phyloP scores from a whole-genome alignment of 1,284 basidiomycete genomes.

The Irpex sp. region DNA sequence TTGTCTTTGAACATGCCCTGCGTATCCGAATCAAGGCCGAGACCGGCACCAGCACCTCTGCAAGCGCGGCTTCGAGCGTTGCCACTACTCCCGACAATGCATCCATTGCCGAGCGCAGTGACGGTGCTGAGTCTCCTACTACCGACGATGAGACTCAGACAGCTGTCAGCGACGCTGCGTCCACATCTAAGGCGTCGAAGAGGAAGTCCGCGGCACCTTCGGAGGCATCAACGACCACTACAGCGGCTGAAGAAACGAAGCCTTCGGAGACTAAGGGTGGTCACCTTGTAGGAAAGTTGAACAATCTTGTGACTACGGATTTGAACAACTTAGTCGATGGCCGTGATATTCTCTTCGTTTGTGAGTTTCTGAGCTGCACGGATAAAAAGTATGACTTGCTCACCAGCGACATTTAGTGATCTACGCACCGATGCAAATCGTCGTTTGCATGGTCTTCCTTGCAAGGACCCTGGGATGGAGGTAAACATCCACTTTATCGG shows the following conservation, averaged over 20 bases:
- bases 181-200: constrained; percentile 3
- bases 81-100: constrained; percentile 24
- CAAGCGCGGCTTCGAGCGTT: constrained; percentile 14
- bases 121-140: neutral
- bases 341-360: constrained; percentile 29
- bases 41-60: neutral
- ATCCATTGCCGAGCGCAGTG: constrained; percentile 18
- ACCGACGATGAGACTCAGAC: constrained; percentile 16
- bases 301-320: constrained; percentile 38
- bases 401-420: constrained; percentile 18
- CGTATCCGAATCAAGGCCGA: neutral
- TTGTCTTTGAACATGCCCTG: constrained; percentile 47
- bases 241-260: constrained; percentile 5
- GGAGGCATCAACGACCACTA: constrained; percentile 1
- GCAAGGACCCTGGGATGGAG: constrained; percentile 43
- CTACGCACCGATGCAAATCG: constrained; percentile 33
- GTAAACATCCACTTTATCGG: constrained; percentile 9
- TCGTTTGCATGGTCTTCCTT: constrained; percentile 36
- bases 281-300: constrained; percentile 48
- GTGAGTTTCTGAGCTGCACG: neutral
- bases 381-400: neutral
- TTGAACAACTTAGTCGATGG: constrained; percentile 32
- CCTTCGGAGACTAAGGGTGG: constrained; percentile 24
- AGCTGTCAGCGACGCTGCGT: constrained; percentile 9
- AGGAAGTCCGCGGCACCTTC: constrained; percentile 7